Evolutionary conservation across 352 stramenopile species (phyloP), one percentile per base, ranked within the genome.

Genomic region (Phytophthora foliorum): DNA sequence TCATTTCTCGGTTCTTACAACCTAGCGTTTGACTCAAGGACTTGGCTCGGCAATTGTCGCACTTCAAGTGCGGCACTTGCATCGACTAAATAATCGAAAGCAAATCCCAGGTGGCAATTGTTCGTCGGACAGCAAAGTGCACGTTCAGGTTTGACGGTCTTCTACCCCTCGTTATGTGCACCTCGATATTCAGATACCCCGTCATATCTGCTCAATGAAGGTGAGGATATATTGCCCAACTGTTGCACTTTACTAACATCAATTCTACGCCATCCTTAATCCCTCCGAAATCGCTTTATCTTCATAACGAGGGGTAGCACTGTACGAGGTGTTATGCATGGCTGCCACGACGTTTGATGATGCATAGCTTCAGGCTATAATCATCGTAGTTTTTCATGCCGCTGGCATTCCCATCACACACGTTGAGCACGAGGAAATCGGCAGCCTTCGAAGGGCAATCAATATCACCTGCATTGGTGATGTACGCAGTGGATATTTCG

Each of bases 41-140:
- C 2, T n/a, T 41, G 34, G 9, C 34, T 7, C 34, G n/a, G 49
- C 49, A 31, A 45, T 34, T 34, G 29, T 13, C 29, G 29, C 49
- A 56, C 29, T 34, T 34, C 29, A 34, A 34, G n/a, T n/a, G n/a
- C n/a, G n/a, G n/a, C 25, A 29, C 25, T 29, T 29, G 29, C 29
- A 13, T 34, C 8, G 29, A 34, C 13, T 34, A 34, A 34, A 34
- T 34, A 34, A 34, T 34, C 29, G 29, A 34, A 13, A 34, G 29
- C 54, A 61, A 62, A 62, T 62, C 55, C 27, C 42, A 16, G 6
- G 9, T 53, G 41, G 21, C 42, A 11, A 24, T 45, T 41, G 29
- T 27, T 29, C 41, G 54, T 62, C 41, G 55, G 55, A 62, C 55
- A 62, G 55, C 54, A 62, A 62, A 62, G 10, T 38, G 51, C 13